These are phyloP conservation scores for Trametes cinnabarina DNA, from an alignment of 768 basidiomycete species.

Conservation along the genomic window DNA sequence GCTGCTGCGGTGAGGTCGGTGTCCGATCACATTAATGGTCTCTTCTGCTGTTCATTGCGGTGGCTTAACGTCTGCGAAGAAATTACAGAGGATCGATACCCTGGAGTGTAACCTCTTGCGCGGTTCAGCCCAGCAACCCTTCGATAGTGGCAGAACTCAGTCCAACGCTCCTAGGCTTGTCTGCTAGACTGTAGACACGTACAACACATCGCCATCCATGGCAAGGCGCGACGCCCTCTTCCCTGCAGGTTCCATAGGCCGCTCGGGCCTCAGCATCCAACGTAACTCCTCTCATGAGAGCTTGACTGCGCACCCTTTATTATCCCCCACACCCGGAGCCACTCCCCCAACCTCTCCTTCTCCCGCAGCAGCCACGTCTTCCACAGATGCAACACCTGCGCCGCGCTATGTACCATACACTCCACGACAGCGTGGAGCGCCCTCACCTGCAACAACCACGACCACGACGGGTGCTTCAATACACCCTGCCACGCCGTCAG, in stretches of 20 bases:
- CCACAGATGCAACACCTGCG: constrained; percentile 4
- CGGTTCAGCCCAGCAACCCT: no score
- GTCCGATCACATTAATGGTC: not conserved
- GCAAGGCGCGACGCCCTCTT: constrained; percentile 29
- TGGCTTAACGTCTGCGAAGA: no score
- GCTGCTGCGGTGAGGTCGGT: not conserved
- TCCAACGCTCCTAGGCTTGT: not conserved
- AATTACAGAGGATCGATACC: no score
- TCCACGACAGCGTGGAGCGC: constrained; percentile 60
- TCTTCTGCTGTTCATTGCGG: not conserved
- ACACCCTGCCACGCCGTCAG: constrained; percentile 33
- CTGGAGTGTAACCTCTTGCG: no score
- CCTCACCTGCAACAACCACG: constrained; percentile 44
- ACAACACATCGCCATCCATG: constrained; percentile 9
- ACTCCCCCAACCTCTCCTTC: constrained; percentile 29
- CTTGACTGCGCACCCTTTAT: constrained; percentile 62
- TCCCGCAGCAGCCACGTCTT: constrained; percentile 2
- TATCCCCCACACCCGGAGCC: constrained; percentile 41
- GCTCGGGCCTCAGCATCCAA: constrained; percentile 15
- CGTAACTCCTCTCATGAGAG: constrained; percentile 45
- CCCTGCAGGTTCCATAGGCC: constrained; percentile 26
- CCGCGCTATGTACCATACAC: constrained; percentile 76
- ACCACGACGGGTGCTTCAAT: constrained; percentile 46
- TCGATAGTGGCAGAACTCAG: no score
- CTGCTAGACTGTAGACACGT: not conserved